Base-by-base conservation (phyloP, 257 asterid species). In the Orobanche coerulescens region DNA sequence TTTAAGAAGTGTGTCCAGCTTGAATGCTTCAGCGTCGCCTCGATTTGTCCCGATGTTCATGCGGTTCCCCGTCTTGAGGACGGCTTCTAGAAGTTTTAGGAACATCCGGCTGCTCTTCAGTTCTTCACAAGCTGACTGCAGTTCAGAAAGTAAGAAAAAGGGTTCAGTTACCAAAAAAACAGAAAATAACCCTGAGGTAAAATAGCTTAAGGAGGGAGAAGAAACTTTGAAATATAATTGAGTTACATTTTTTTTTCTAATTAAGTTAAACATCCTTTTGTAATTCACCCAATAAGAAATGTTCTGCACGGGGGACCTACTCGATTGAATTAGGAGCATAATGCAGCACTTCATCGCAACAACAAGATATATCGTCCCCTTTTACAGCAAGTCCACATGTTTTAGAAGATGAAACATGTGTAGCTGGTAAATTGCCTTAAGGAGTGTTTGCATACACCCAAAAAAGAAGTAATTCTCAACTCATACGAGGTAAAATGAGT, bases 1-100 rank as follows among this genome's bases (percentile, higher is more conserved):
- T 77, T 86, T 89, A 8, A 89, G 89, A 33, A 89, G 95, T 0
- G 87, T 79, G 65, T 86, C 94, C 9, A 89, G 94, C 75, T 86
- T 86, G 86, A 82, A 86, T 44, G 97, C 95, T 6, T 73, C 84
- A 4, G 95, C 92, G 6, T 84, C 87, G 12, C 97, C 95, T 2
- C 94, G 74, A 65, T 82, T 81, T 8, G 96, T 89, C 23, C 95
- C 96, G n/a, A 80, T 77, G 49, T 86, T 86, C 96, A 84, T 82
- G 7, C 80, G 83, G 65, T 84, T 89, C 24, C 97, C 97, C 0
- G 95, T 82, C 64, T 76, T 86, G 53, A 89, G 92, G 24, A 84
- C 95, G 22, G 97, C 94, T 77, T 89, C 97, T 16, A 89, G 76
- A 42, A 89, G 94, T 61, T 78, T 86, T 18, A 67, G 59, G 62